phyloP scores from a whole-genome alignment of 2,329 filamentous ascomycete species.

The Anisogramma anomala region DNA sequence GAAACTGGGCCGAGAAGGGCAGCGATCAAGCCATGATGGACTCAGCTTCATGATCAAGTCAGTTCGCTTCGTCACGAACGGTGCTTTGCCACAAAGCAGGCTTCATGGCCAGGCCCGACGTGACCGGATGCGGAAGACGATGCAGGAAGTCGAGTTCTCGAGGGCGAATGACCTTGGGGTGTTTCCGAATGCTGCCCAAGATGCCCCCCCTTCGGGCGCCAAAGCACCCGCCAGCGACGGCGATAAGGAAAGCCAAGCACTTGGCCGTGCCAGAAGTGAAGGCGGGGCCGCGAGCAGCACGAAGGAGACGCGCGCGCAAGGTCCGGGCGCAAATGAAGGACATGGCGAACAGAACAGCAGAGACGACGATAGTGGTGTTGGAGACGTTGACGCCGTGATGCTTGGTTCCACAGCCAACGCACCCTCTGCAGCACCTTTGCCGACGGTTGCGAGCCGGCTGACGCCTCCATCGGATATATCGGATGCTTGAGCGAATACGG shows the following conservation, averaged over 20 bases:
- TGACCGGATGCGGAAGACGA: constrained; percentile 45
- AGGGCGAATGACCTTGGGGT: constrained; percentile 23
- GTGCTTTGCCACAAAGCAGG: constrained; percentile 48
- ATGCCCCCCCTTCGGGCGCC: constrained; percentile 1
- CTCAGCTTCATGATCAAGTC: constrained; percentile 78
- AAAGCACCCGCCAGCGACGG: constrained; percentile 11
- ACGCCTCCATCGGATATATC: constrained; percentile 11
- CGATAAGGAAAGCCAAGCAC: constrained; percentile 12
- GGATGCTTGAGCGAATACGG: constrained; percentile 3
- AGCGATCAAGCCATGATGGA: constrained; percentile 56
- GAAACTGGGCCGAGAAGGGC: constrained; percentile 30
- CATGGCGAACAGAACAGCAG: constrained; percentile 8
- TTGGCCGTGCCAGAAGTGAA: not conserved
- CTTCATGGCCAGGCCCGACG: constrained; percentile 44
- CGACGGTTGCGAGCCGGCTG: constrained; percentile 11
- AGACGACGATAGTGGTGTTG: constrained; percentile 14
- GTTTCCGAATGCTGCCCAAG: constrained; percentile 16
- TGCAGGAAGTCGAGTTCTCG: constrained; percentile 37
- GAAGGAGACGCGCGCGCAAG: constrained; percentile 1
- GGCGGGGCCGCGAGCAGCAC: not conserved
- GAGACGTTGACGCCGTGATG: constrained; percentile 11
- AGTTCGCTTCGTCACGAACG: constrained; percentile 74
- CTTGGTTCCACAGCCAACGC: not conserved
- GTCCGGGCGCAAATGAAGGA: not conserved
- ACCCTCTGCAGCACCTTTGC: not conserved